phyloP scores from a whole-genome alignment of 208 protist species.

The Leishmania mexicana region DNA sequence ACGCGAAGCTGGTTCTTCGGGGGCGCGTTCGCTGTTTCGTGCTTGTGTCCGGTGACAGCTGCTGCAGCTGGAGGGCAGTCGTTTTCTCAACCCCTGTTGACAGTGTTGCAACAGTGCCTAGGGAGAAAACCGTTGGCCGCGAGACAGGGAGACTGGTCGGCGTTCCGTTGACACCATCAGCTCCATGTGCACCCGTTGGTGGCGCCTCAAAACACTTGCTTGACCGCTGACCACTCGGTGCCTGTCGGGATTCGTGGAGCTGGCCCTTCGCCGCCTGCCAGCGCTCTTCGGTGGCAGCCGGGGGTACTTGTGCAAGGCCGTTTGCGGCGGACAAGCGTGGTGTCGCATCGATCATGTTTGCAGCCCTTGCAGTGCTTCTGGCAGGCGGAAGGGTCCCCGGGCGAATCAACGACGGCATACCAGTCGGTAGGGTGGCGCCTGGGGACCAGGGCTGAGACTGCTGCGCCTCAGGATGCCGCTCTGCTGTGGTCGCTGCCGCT shows the following conservation, averaged over 20 bases:
- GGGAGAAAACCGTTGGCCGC: not conserved
- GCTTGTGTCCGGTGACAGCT: not conserved
- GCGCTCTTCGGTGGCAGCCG: not conserved
- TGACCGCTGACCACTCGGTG: not conserved
- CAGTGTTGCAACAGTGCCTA: not conserved
- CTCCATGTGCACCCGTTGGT: not conserved
- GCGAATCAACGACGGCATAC: not conserved
- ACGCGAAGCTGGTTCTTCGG: not conserved
- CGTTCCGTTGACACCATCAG: not conserved
- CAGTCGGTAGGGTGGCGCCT: not conserved
- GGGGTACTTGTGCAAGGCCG: not conserved
- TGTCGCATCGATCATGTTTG: not conserved
- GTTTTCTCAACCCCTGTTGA: not conserved
- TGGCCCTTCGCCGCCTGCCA: not conserved
- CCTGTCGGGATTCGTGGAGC: not conserved
- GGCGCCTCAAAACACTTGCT: not conserved
- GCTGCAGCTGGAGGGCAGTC: too few relatives aligned
- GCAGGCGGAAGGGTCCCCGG: not conserved
- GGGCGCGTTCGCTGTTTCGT: not conserved
- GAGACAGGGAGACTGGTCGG: not conserved
- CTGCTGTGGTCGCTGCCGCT: not conserved
- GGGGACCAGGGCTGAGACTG: not conserved
- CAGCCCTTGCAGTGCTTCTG: not conserved
- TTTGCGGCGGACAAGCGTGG: not conserved
- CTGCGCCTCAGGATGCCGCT: too few relatives aligned